Evolutionary conservation across 192 early-diverging fungal species (phyloP).

Genomic region (Coemansia sp.): DNA sequence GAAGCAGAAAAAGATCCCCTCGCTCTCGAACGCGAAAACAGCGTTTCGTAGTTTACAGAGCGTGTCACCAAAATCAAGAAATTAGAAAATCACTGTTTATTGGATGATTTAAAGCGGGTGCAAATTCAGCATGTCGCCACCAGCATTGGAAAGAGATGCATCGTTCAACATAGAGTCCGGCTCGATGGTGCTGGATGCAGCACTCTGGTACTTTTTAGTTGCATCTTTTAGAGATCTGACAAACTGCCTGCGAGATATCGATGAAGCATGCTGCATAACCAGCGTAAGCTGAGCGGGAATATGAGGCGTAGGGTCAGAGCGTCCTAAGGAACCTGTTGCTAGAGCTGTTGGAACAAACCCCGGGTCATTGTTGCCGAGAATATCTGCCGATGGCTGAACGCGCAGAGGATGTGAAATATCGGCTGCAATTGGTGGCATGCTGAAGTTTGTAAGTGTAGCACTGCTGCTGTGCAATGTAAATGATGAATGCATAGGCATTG

Average conservation of each 20-base stretch:
- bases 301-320: conserved; percentile 13
- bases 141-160: conserved; percentile 12
- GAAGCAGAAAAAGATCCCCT: not conserved
- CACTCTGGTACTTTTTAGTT: conserved; percentile 16
- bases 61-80: not conserved
- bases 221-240: conserved; percentile 45
- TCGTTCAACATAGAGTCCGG: not conserved
- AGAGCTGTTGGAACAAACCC: not conserved
- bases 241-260: conserved; percentile 44
- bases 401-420: conserved; percentile 9
- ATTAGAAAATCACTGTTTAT: not conserved
- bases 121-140: conserved; percentile 36
- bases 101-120: conserved; percentile 24
- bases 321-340: conserved; percentile 1
- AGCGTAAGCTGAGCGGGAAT: conserved; percentile 37
- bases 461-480: conserved; percentile 16
- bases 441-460: conserved; percentile 2
- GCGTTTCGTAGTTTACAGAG: not conserved
- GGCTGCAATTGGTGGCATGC: conserved; percentile 1
- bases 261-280: conserved; percentile 47
- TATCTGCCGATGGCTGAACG: conserved; percentile 1
- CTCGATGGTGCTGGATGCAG: not conserved
- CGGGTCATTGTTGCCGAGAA: not conserved
- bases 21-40: not conserved
- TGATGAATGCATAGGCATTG: conserved; percentile 4